Conservation (phyloP, 2,329 filamentous ascomycete species). For the Exophiala sideris region DNA sequence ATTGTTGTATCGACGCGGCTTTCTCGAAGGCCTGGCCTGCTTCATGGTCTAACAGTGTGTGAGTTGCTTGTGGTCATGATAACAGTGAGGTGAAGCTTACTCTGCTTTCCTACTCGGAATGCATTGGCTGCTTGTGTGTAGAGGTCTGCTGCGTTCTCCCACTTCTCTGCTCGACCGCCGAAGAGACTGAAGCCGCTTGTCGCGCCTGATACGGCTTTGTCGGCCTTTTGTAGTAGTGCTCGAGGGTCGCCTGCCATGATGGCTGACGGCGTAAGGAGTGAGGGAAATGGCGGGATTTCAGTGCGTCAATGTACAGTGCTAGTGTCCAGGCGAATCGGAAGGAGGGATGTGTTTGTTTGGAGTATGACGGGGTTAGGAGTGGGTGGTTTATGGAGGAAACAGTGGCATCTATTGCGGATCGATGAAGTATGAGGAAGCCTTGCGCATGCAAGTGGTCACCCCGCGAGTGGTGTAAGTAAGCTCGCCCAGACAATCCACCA, state of each 20-base stretch:
- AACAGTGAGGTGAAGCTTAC: slow-evolving; percentile 47
- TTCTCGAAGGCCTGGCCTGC: slow-evolving; percentile 83
- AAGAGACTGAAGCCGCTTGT: slow-evolving; percentile 85
- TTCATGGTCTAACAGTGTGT: slow-evolving; percentile 62
- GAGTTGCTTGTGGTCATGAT: neutral
- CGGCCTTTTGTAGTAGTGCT: slow-evolving; percentile 78
- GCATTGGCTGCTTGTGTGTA: slow-evolving; percentile 88
- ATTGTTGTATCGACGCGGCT: slow-evolving; percentile 74
- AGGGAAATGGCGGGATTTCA: no score
- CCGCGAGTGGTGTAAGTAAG: no score
- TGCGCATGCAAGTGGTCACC: no score
- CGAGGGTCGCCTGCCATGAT: slow-evolving; percentile 73
- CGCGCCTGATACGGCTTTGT: slow-evolving; percentile 74
- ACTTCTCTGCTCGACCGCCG: slow-evolving; percentile 81
- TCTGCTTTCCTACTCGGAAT: slow-evolving; percentile 81
- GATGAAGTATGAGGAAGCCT: no score
- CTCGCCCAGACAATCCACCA: no score
- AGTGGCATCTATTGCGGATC: no score
- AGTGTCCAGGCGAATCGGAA: no score
- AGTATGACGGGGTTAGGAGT: no score
- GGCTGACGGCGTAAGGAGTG: slow-evolving; percentile 21
- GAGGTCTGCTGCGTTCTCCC: slow-evolving; percentile 80
- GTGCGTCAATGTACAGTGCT: no score
- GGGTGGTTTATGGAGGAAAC: no score
- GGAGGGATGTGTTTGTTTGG: no score